Conservation (phyloP, 352 stramenopile species). For the Pythium phragmiticola region DNA sequence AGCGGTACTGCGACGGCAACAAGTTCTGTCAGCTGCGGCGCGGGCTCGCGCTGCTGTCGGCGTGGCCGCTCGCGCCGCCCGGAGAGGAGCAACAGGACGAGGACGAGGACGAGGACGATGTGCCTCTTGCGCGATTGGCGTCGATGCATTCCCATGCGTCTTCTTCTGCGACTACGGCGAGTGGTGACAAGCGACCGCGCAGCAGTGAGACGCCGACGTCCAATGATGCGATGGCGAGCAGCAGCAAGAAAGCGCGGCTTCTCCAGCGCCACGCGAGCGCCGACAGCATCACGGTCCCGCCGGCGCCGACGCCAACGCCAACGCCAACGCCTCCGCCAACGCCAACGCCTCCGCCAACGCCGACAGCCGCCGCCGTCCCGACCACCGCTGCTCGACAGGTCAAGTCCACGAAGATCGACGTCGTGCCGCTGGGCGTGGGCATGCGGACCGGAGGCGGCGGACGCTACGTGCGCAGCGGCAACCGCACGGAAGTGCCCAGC, state of each 20-base stretch:
- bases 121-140: conserved; percentile 4
- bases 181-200: conserved; percentile 28
- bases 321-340: conserved; percentile 8
- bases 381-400: conserved; percentile 36
- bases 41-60: conserved; percentile 49
- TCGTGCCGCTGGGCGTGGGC: conserved; percentile 48
- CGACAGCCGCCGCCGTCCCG: not conserved
- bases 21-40: conserved; percentile 56
- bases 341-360: conserved; percentile 16
- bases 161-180: conserved; percentile 7
- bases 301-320: conserved; percentile 12
- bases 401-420: conserved; percentile 42
- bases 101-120: conserved; percentile 10
- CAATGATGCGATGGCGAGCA: not conserved
- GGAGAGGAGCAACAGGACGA: not conserved
- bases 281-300: conserved; percentile 7
- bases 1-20: conserved; percentile 47
- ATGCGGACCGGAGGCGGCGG: conserved; percentile 40
- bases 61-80: conserved; percentile 26
- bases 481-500: conserved; percentile 22
- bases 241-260: conserved; percentile 16
- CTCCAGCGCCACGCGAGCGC: conserved; percentile 16
- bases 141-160: not conserved
- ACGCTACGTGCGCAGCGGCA: conserved; percentile 70
- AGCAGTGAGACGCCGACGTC: conserved; percentile 21